Percentiles rank a stretch among this genome's conserved stretches.
Evolutionary conservation across 768 basidiomycete genomes (phyloP).

Genomic region (Lactarius deliciosus): DNA sequence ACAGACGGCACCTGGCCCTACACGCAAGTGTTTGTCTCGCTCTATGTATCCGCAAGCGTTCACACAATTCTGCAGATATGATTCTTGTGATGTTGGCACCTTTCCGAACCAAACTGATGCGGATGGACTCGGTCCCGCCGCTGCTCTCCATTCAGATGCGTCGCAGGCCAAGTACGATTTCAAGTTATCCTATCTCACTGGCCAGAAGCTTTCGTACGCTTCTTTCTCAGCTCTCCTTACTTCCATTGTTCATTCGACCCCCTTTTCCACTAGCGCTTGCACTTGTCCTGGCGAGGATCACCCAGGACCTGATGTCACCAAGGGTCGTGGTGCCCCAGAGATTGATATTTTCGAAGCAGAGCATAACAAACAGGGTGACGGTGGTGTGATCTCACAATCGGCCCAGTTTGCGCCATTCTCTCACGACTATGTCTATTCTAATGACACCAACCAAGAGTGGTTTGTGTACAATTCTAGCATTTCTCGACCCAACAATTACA

Average conservation of each 20-base stretch:
- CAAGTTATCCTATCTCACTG: conserved; percentile 71
- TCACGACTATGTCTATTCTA: conserved; percentile 43
- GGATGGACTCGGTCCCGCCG: conserved; percentile 55
- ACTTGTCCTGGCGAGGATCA: conserved; percentile 76
- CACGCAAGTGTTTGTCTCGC: conserved; percentile 46
- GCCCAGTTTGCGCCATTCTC: conserved; percentile 69
- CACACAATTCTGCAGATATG: conserved; percentile 39
- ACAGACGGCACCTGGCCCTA: conserved; percentile 87
- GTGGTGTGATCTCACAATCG: conserved; percentile 68
- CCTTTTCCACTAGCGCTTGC: conserved; percentile 51
- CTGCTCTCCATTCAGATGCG: conserved; percentile 54
- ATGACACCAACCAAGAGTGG: conserved; percentile 38
- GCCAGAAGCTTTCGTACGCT: conserved; percentile 71
- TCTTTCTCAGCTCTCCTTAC: not conserved
- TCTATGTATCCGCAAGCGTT: not conserved
- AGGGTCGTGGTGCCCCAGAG: conserved; percentile 75
- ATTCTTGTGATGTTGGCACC: conserved; percentile 59
- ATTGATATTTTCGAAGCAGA: conserved; percentile 84
- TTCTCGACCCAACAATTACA: conserved; percentile 40
- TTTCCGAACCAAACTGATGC: conserved; percentile 50
- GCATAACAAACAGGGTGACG: conserved; percentile 51
- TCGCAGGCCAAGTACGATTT: conserved; percentile 53
- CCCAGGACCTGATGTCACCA: conserved; percentile 57
- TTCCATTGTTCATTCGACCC: not conserved
- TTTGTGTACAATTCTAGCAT: conserved; percentile 39